A percentile compares a stretch with the other conserved stretches of the same genome.
These are phyloP conservation scores for Lantana camara DNA, from an alignment of 257 asterid genomes.

Conservation along the genomic window DNA sequence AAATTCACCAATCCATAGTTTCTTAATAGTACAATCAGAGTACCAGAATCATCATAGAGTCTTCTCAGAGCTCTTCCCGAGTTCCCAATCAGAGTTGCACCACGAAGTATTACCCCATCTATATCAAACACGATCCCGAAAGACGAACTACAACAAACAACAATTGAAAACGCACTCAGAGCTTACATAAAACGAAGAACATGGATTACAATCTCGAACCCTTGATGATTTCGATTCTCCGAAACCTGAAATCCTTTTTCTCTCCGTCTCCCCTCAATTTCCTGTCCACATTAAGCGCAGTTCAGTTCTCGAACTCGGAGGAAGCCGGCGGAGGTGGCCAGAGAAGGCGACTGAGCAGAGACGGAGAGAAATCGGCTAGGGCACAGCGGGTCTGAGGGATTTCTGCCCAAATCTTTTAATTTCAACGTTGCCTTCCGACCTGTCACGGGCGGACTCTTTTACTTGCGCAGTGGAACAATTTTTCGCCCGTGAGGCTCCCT, in stretches of 20 bases:
- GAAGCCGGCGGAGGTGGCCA: too few relatives aligned
- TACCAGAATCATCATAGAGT: conserved; percentile 55
- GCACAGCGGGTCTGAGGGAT: too few relatives aligned
- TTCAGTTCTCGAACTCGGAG: conserved; percentile 21
- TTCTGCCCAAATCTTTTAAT: too few relatives aligned
- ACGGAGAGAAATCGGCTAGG: too few relatives aligned
- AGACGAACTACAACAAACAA: conserved; percentile 30
- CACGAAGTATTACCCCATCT: conserved; percentile 65
- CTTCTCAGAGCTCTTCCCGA: conserved; percentile 52
- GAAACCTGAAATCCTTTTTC: conserved; percentile 5
- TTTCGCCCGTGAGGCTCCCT: too few relatives aligned
- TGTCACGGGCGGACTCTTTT: too few relatives aligned
- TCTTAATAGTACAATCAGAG: neutral
- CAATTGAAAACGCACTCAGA: neutral
- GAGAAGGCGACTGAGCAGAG: too few relatives aligned
- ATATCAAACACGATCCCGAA: conserved; percentile 71
- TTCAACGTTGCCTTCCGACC: too few relatives aligned
- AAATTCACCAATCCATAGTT: neutral
- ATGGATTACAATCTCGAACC: too few relatives aligned
- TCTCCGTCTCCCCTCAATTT: conserved; percentile 11
- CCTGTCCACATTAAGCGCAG: conserved; percentile 24
- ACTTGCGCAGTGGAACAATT: too few relatives aligned
- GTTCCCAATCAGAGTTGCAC: conserved; percentile 56
- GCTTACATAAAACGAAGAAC: too few relatives aligned
- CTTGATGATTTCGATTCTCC: too few relatives aligned